Evolutionary conservation across 306 rosid species (phyloP).

Genomic region (Mucuna pruriens): DNA sequence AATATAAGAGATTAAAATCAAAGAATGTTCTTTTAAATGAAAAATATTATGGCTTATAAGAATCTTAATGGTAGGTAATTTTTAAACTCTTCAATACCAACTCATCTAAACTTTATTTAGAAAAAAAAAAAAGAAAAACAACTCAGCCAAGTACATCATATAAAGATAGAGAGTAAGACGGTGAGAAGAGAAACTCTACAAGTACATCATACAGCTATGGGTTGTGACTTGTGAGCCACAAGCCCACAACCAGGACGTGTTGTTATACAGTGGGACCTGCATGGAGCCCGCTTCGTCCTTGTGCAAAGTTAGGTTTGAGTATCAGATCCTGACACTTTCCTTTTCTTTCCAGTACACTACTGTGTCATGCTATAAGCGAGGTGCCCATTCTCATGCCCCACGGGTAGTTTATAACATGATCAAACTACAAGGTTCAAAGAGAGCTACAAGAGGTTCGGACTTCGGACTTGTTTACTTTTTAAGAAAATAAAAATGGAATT

Average conservation of each 20-base stretch:
- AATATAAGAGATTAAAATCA: not conserved
- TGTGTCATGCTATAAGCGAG: not conserved
- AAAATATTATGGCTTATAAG: too few relatives aligned
- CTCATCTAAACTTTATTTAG: too few relatives aligned
- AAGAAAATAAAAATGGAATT: not conserved
- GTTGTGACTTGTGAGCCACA: not conserved
- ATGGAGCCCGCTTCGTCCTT: not conserved
- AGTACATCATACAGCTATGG: not conserved
- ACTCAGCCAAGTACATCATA: too few relatives aligned
- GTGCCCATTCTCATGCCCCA: not conserved
- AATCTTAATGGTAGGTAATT: too few relatives aligned
- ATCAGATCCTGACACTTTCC: not conserved
- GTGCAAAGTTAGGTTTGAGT: not conserved
- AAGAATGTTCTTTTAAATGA: too few relatives aligned
- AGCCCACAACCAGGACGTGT: not conserved
- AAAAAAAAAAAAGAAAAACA: too few relatives aligned
- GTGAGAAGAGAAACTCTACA: not conserved
- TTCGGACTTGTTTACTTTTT: too few relatives aligned
- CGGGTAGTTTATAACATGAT: not conserved
- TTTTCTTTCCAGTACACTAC: not conserved
- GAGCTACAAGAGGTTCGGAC: not conserved
- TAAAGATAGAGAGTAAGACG: not conserved
- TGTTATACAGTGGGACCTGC: not conserved
- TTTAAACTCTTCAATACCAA: too few relatives aligned
- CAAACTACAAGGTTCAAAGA: not conserved